Conservation (phyloP, 2,329 filamentous ascomycete genomes). For the Neonectria coccinea region DNA sequence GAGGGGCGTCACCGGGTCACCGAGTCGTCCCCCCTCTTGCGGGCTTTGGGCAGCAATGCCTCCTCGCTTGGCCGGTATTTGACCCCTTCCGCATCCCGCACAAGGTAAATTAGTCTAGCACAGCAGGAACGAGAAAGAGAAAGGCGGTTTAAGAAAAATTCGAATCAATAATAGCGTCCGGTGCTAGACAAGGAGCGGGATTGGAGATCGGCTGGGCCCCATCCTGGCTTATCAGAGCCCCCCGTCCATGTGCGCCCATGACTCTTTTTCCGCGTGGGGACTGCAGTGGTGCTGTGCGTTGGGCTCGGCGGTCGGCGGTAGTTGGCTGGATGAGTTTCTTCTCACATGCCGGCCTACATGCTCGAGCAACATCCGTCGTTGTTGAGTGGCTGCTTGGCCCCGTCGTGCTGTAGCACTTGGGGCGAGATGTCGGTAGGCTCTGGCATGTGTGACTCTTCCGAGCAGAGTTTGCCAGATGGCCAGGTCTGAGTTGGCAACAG, state of each 20-base stretch:
- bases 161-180: neutral
- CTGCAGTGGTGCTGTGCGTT: conserved; percentile 26
- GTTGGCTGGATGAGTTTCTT: conserved; percentile 14
- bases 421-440: conserved; percentile 9
- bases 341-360: conserved; percentile 17
- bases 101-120: neutral
- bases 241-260: conserved; percentile 9
- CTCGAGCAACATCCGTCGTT: conserved; percentile 11
- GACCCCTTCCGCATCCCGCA: conserved; percentile 16
- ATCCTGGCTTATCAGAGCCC: conserved; percentile 13
- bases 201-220: conserved; percentile 13
- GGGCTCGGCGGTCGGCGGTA: conserved; percentile 20
- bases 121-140: neutral
- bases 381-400: conserved; percentile 20
- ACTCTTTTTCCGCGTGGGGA: conserved; percentile 24
- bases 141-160: neutral
- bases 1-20: conserved; percentile 27
- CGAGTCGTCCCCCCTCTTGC: conserved; percentile 2
- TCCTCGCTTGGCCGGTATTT: conserved; percentile 17
- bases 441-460: conserved; percentile 17
- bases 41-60: conserved; percentile 30
- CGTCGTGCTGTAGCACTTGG: neutral
- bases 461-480: conserved; percentile 8
- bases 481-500: conserved; percentile 23
- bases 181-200: neutral